phyloP scores from a whole-genome alignment of 1,139 yeast genomes.

The Yamadazyma blattariae region DNA sequence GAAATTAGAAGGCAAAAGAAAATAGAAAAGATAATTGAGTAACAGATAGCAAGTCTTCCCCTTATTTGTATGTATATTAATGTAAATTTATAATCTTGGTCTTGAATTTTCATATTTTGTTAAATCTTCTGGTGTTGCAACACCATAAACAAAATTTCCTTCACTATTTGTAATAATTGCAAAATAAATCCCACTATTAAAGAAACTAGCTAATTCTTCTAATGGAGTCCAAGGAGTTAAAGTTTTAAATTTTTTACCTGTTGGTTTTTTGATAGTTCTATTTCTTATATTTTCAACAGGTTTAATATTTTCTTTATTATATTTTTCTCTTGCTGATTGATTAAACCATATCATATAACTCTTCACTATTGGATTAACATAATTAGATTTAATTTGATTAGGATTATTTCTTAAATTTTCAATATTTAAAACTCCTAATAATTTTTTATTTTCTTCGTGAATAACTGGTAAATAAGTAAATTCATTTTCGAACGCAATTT shows the following conservation, averaged over 20 bases:
- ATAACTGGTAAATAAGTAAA: slow-evolving; percentile 60
- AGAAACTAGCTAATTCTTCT: slow-evolving; percentile 53
- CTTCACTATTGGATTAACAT: slow-evolving; percentile 29
- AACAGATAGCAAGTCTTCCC: too few species aligned
- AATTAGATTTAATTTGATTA: slow-evolving; percentile 21
- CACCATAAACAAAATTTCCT: slow-evolving; percentile 59
- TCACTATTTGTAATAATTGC: slow-evolving; percentile 58
- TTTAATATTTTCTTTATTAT: slow-evolving; percentile 19
- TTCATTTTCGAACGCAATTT: slow-evolving; percentile 53
- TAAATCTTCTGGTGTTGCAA: slow-evolving; percentile 63
- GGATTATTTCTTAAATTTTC: slow-evolving; percentile 35
- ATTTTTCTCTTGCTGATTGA: slow-evolving; percentile 33
- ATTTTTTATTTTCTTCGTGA: slow-evolving; percentile 44
- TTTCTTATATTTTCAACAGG: slow-evolving; percentile 11
- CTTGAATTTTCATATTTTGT: slow-evolving; percentile 51
- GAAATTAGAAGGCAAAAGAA: too few species aligned
- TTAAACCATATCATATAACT: slow-evolving; percentile 46
- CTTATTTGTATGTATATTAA: not conserved
- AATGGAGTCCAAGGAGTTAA: slow-evolving; percentile 59
- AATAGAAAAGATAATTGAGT: too few species aligned
- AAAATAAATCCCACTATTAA: slow-evolving; percentile 50
- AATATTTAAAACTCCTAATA: slow-evolving; percentile 57
- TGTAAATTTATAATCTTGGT: slow-evolving; percentile 34
- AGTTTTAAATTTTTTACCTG: slow-evolving; percentile 34
- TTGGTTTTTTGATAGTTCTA: slow-evolving; percentile 28